These are phyloP conservation scores for Protomyces gravidus DNA, from an alignment of 1,139 yeast genomes.

Conservation along the genomic window DNA sequence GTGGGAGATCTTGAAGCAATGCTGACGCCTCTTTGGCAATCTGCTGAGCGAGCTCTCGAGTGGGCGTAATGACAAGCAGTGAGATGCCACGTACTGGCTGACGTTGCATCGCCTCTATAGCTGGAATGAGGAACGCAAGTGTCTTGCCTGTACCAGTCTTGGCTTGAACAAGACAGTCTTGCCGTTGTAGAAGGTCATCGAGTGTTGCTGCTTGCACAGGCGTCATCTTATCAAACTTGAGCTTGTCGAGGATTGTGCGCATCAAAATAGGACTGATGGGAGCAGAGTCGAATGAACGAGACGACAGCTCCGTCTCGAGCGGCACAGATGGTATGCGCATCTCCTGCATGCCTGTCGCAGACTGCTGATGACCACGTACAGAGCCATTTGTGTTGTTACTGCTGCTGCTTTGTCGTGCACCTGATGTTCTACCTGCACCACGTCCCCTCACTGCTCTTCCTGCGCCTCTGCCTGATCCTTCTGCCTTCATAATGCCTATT, in stretches of 20 bases:
- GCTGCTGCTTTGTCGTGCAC: slow-evolving; percentile 1
- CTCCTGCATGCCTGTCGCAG: neutral
- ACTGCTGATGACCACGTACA: neutral
- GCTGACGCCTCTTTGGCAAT: slow-evolving; percentile 96
- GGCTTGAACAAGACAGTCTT: slow-evolving; percentile 95
- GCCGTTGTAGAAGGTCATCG: slow-evolving; percentile 89
- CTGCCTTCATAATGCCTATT: slow-evolving; percentile 1
- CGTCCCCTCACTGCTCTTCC: neutral
- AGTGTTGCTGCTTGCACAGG: slow-evolving; percentile 89
- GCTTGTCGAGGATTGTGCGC: slow-evolving; percentile 43
- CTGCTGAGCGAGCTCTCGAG: slow-evolving; percentile 90
- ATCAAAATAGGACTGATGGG: slow-evolving; percentile 17
- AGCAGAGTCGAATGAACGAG: neutral
- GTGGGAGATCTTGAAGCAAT: slow-evolving; percentile 68
- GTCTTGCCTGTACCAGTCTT: slow-evolving; percentile 98
- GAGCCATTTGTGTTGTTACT: neutral
- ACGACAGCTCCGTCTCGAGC: slow-evolving; percentile 1
- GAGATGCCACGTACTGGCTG: slow-evolving; percentile 77
- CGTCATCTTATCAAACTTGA: slow-evolving; percentile 90
- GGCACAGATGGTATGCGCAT: neutral
- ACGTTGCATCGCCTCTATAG: slow-evolving; percentile 82
- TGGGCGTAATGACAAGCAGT: slow-evolving; percentile 78
- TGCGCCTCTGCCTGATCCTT: neutral
- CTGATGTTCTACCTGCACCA: neutral
- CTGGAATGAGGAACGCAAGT: slow-evolving; percentile 89